Evolutionary conservation across 2,329 filamentous ascomycete genomes (phyloP).

Genomic region (Colletotrichum viniferum): DNA sequence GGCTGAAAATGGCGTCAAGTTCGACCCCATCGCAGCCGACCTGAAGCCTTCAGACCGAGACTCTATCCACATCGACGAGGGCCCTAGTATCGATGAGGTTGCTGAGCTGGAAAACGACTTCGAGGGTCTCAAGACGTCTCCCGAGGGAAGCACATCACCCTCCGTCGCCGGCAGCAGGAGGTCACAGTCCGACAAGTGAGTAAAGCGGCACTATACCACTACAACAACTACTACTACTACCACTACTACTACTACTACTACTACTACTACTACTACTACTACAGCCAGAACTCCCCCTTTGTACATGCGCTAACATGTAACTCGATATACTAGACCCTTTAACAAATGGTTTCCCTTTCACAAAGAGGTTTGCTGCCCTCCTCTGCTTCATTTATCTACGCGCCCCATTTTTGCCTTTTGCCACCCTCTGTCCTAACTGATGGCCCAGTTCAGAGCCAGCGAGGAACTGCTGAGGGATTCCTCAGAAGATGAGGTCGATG

Average conservation of each 20-base stretch:
- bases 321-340: slow-evolving; percentile 23
- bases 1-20: slow-evolving; percentile 68
- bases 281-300: neutral
- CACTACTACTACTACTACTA: neutral
- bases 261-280: too few relatives aligned
- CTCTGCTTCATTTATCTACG: neutral
- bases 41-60: slow-evolving; percentile 36
- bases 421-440: neutral
- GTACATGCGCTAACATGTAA: neutral
- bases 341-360: slow-evolving; percentile 57
- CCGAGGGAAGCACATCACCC: slow-evolving; percentile 45
- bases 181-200: slow-evolving; percentile 31
- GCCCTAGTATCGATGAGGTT: slow-evolving; percentile 47
- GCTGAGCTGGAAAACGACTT: slow-evolving; percentile 62
- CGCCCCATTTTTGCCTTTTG: neutral
- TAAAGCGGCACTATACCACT: neutral
- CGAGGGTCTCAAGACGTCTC: slow-evolving; percentile 57
- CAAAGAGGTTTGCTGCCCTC: slow-evolving; percentile 47
- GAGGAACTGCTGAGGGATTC: slow-evolving; percentile 56
- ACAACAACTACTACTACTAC: neutral
- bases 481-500: slow-evolving; percentile 62
- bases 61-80: slow-evolving; percentile 5
- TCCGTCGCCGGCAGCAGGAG: slow-evolving; percentile 25
- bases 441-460: slow-evolving; percentile 51
- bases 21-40: slow-evolving; percentile 67